These are phyloP conservation scores for Trichosporon coremiiforme DNA, from an alignment of 1,284 basidiomycete genomes.

Conservation along the genomic window DNA sequence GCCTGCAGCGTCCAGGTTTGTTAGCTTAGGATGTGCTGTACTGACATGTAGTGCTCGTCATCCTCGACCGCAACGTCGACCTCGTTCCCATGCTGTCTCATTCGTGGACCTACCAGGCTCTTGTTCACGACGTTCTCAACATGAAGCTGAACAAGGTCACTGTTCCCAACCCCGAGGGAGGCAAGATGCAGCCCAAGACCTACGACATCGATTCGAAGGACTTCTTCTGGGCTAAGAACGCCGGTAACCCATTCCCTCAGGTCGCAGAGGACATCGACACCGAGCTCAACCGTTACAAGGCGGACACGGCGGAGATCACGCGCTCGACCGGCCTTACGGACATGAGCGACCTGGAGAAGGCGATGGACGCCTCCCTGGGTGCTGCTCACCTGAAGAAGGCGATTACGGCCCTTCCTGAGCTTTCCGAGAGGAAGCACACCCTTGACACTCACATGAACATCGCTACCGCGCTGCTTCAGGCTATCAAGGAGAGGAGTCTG, in stretches of 20 bases:
- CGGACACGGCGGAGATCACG: conserved; percentile 96
- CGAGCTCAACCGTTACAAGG: conserved; percentile 92
- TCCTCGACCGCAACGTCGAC: conserved; percentile 94
- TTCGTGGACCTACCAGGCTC: conserved; percentile 98
- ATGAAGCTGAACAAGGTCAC: conserved; percentile 96
- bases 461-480: conserved; percentile 89
- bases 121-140: conserved; percentile 95
- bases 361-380: conserved; percentile 88
- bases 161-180: conserved; percentile 65
- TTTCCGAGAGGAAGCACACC: conserved; percentile 93
- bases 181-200: conserved; percentile 72
- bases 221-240: conserved; percentile 99
- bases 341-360: conserved; percentile 68
- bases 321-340: conserved; percentile 94
- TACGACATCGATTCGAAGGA: conserved; percentile 98
- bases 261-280: conserved; percentile 96
- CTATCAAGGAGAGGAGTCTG: conserved; percentile 92
- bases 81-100: conserved; percentile 93
- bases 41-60: conserved; percentile 70
- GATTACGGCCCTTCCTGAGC: conserved; percentile 93
- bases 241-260: conserved; percentile 94
- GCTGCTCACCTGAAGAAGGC: conserved; percentile 95
- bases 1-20: conserved; percentile 74
- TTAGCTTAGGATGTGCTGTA: neutral
- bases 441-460: conserved; percentile 99